Conservation (phyloP, 2,329 filamentous ascomycete genomes). For the Beauveria australis region DNA sequence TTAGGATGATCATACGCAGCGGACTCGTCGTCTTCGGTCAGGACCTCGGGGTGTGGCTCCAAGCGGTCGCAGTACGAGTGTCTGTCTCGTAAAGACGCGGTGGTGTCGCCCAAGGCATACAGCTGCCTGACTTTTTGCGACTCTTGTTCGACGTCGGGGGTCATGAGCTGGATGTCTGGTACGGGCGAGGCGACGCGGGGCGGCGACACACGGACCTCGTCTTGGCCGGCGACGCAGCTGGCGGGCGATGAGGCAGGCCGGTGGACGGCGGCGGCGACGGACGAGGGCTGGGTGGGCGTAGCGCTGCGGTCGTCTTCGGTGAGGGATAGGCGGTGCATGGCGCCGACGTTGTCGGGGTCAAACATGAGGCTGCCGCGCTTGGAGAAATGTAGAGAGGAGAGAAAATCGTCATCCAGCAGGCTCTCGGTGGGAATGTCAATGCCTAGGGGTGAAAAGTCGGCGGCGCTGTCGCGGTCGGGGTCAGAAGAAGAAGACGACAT, state of each 20-base stretch:
- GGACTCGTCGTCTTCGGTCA: constrained; percentile 43
- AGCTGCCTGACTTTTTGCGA: constrained; percentile 61
- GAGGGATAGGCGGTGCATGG: constrained; percentile 12
- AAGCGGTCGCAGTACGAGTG: constrained; percentile 40
- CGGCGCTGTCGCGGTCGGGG: background rate
- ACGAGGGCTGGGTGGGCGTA: constrained; percentile 13
- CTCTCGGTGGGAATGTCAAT: constrained; percentile 48
- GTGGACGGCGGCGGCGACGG: background rate
- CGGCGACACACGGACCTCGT: constrained; percentile 21
- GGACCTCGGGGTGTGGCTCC: constrained; percentile 42
- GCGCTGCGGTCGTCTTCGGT: constrained; percentile 17
- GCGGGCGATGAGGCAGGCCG: background rate
- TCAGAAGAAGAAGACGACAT: constrained; percentile 22
- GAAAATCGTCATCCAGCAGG: constrained; percentile 50
- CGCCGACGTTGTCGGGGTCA: constrained; percentile 34
- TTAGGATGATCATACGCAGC: constrained; percentile 51
- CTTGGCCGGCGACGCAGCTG: constrained; percentile 24
- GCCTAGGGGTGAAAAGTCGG: constrained; percentile 31
- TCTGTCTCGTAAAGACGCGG: constrained; percentile 12
- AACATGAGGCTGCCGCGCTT: constrained; percentile 58
- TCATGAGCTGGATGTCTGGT: constrained; percentile 45
- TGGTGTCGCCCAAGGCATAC: constrained; percentile 36
- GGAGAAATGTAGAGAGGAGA: constrained; percentile 50
- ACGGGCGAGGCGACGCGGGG: constrained; percentile 16
- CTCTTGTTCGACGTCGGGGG: constrained; percentile 51